Base-by-base conservation (phyloP, 371 early-diverging fungal genomes). In the Rhizopus stolonifer region DNA sequence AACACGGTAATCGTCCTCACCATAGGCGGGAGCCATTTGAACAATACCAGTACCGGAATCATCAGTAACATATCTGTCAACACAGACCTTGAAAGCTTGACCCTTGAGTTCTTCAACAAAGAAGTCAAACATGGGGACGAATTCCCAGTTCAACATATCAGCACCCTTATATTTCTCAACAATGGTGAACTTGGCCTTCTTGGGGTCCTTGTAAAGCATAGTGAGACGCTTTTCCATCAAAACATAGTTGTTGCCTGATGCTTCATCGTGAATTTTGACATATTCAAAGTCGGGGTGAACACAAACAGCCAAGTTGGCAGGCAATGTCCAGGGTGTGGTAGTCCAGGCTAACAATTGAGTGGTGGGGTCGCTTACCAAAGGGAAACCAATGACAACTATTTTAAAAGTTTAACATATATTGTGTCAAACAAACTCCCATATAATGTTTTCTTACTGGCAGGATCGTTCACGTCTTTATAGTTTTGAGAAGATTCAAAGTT, bases 241-340 rank as follows among this genome's bases (percentile, higher is more conserved):
- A 54, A 99, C 87, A 67, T 90, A 98, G 18, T 81, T 71, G 56
- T 82, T 66, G 45, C 95, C 95, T 5, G 90, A 84, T 62, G 86
- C 29, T 29, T 82, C 80, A 59, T 91, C 94, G 64, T 86, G 75
- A 75, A 99, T 94, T 80, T 99, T 93, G 65, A 92, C 81, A 69
- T 99, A 99, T 46, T 92, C 92, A 69, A 94, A 94, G 6, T 86
- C 86, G 33, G 95, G 94, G 74, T 99, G 85, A 40, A 99, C 95
- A 68, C 91, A 90, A 1, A 99, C 83, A 44, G 90, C 99, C 74
- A 96, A 76, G 79, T 99, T 98, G 65, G 92, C 88, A 24, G 99
- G 99, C 49, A 99, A 76, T 14, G 99, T 99, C 99, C 99, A 99
- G 31, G 99, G 99, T 4, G 99, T 99, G 40, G 99, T 99, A 19